Evolutionary conservation across 495 filamentous ascomycete species (phyloP).

Genomic region (Aspergillus biplanus): DNA sequence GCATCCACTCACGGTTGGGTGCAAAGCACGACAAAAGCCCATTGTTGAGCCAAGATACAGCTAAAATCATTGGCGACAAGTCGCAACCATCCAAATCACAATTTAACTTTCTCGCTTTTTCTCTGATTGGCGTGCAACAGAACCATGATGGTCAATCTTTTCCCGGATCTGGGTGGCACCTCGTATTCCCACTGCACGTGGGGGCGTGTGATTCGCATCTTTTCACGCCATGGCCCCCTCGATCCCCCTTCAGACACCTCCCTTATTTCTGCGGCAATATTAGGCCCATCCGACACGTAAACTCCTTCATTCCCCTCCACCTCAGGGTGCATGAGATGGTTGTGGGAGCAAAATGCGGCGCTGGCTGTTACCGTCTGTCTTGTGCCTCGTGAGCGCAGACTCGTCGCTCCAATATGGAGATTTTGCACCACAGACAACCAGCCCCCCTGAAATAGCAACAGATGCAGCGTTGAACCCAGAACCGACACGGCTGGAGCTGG

Average conservation of each 20-base stretch:
- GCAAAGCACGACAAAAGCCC: too few relatives aligned
- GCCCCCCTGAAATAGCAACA: too few relatives aligned
- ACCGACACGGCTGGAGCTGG: neutral
- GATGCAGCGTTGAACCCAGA: neutral
- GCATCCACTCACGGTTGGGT: too few relatives aligned
- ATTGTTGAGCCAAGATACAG: too few relatives aligned
- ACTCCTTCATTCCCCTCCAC: neutral
- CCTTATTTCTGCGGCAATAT: neutral
- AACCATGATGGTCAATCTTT: too few relatives aligned
- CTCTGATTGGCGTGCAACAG: too few relatives aligned
- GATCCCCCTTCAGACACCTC: neutral
- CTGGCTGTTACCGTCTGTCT: neutral
- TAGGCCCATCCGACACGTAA: neutral
- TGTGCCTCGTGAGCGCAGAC: neutral
- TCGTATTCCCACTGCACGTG: neutral
- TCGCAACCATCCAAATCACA: too few relatives aligned
- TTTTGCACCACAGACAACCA: neutral
- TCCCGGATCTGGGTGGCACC: neutral
- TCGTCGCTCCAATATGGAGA: neutral
- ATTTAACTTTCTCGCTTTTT: too few relatives aligned
- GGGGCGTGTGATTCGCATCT: neutral
- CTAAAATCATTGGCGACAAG: too few relatives aligned
- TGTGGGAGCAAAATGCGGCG: neutral
- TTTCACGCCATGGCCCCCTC: neutral
- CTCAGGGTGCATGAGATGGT: neutral